These are phyloP conservation scores for Geranium incanum DNA, from an alignment of 441 rosid species.

Conservation along the genomic window DNA sequence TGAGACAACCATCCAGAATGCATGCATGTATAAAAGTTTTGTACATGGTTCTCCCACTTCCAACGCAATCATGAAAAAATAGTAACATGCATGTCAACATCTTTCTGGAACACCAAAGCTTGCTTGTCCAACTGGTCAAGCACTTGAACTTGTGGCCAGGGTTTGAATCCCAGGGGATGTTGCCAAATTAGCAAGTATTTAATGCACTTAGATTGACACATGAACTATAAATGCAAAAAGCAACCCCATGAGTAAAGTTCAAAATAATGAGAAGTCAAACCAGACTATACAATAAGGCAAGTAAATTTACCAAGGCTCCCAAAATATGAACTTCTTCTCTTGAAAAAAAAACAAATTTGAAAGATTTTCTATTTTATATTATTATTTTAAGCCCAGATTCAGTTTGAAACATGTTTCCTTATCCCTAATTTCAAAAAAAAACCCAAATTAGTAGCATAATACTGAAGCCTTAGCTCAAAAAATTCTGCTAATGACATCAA, in stretches of 20 bases:
- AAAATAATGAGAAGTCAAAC: neutral
- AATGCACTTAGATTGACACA: too few relatives aligned
- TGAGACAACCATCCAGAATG: constrained; percentile 1
- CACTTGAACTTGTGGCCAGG: too few relatives aligned
- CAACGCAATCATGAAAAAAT: neutral
- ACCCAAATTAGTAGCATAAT: neutral
- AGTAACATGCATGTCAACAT: neutral
- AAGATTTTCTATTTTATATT: neutral
- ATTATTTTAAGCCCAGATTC: neutral
- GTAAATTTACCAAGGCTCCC: neutral
- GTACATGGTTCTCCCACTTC: neutral
- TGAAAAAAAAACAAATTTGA: neutral
- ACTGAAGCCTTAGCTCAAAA: neutral
- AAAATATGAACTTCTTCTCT: neutral
- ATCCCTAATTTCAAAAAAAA: neutral
- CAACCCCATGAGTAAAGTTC: neutral
- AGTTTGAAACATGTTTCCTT: neutral
- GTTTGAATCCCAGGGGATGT: too few relatives aligned
- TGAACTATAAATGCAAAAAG: too few relatives aligned
- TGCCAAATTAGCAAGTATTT: too few relatives aligned
- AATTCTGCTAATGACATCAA: neutral
- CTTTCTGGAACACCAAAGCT: neutral
- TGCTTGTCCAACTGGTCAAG: too few relatives aligned
- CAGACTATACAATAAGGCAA: neutral
- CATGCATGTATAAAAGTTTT: constrained; percentile 1